Evolutionary conservation across 306 rosid species (phyloP), one percentile per base, ranked within the genome.

Genomic region (Fagus crenata): DNA sequence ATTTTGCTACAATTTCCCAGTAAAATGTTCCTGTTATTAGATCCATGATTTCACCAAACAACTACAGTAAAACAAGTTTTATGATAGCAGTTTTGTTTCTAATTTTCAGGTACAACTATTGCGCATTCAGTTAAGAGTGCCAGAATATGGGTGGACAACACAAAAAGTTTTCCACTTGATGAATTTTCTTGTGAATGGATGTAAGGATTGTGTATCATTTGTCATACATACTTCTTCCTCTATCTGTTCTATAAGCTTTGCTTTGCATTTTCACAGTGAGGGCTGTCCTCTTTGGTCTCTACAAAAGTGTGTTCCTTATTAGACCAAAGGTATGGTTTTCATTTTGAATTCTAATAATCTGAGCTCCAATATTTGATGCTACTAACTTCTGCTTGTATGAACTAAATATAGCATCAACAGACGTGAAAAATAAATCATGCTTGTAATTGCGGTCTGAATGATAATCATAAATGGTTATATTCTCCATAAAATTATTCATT

Each of bases 161-260:
- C 95, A 92, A 81, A 92, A 88, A 85, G 87, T 83, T 84, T 92
- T 92, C 84, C 97, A 92, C 84, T 84, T 90, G 84, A 88, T 92
- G 97, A 92, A 87, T 84, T 88, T 88, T 77, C 13, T 87, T 71
- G 92, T 90, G 77, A 90, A 87, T 76, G 95, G 90, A 84, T 64
- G 97, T 89, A 85, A 86, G 86, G 35, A 59, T 59, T 58, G 18
- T 75, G 75, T 46, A 71, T 65, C 5, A 12, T 67, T 22, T 74
- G 31, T 36, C 46, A 53, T 28, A n/a, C 46, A 53, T 28, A n/a
- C 14, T 56, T 53, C 22, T 43, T 49, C 55, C 41, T 12, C 4
- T 13, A 41, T 35, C 43, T 58, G 14, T 58, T 8, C 22, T 69
- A 49, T 63, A 51, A 64, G 67, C 41, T 43, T 22, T 22, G 61